Conservation (phyloP, 352 stramenopile genomes). For the Albugo laibachii region DNA sequence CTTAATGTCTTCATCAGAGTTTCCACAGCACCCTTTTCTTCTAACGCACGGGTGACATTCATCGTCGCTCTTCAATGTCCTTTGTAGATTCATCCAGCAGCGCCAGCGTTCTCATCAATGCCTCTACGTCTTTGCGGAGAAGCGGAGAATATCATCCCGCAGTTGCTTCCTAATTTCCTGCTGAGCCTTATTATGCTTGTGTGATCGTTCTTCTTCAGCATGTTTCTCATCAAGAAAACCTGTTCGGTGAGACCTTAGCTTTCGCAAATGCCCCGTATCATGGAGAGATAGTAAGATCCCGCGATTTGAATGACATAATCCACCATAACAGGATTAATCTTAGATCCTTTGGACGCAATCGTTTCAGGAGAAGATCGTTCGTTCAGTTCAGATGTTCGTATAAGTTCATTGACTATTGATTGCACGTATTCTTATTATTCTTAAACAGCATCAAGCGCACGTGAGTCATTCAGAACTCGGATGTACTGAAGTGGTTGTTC, state of each 20-base stretch:
- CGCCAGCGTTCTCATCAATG: conserved; percentile 43
- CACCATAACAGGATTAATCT: conserved; percentile 27
- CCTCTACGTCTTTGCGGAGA: conserved; percentile 34
- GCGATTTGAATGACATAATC: conserved; percentile 39
- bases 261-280: not conserved
- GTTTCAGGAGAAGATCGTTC: no score
- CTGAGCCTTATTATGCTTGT: no score
- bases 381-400: conserved; percentile 8
- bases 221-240: no score
- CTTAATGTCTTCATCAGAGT: conserved; percentile 12
- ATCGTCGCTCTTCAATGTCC: conserved; percentile 53
- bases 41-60: conserved; percentile 57
- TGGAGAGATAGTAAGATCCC: conserved; percentile 28
- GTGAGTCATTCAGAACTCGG: conserved; percentile 28
- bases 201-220: no score
- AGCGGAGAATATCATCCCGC: conserved; percentile 36
- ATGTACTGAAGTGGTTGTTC: conserved; percentile 14
- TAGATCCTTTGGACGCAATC: no score
- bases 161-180: conserved; percentile 24
- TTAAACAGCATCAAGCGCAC: conserved; percentile 25
- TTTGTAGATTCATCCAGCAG: conserved; percentile 37
- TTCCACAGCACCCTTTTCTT: conserved; percentile 49
- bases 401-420: conserved; percentile 45
- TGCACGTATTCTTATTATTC: conserved; percentile 63
- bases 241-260: no score